Evolutionary conservation across 2,329 filamentous ascomycete species (phyloP).

Genomic region (Fusarium abutilonis): DNA sequence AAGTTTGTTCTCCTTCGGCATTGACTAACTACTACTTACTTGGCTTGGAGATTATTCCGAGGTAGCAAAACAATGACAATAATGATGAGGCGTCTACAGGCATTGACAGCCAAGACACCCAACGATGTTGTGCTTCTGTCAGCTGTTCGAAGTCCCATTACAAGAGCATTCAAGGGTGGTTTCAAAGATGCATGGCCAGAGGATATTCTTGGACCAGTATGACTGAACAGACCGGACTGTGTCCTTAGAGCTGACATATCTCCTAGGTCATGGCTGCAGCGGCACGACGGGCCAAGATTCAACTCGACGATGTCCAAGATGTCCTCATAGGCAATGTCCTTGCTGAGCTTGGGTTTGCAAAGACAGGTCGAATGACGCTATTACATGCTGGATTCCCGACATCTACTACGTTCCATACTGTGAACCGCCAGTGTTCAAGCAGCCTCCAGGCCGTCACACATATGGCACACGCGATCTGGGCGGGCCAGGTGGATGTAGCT

Average conservation of each 20-base stretch:
- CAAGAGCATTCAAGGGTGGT: conserved; percentile 80
- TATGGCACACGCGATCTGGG: conserved; percentile 79
- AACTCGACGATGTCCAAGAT: conserved; percentile 74
- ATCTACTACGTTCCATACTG: conserved; percentile 79
- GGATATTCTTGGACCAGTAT: conserved; percentile 76
- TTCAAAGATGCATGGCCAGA: conserved; percentile 91
- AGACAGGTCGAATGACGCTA: conserved; percentile 88
- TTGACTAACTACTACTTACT: too few relatives aligned
- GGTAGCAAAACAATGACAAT: background rate
- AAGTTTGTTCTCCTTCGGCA: too few relatives aligned
- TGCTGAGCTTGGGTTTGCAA: conserved; percentile 86
- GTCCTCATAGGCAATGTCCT: conserved; percentile 87
- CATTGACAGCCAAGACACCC: conserved; percentile 65
- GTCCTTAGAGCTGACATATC: rapidly evolving
- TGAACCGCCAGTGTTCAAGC: conserved; percentile 87
- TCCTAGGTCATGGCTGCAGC: conserved; percentile 14
- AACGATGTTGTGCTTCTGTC: conserved; percentile 88
- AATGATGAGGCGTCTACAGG: background rate
- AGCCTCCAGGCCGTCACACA: conserved; percentile 79
- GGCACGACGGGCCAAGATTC: conserved; percentile 50
- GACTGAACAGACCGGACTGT: background rate
- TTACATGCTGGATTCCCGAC: conserved; percentile 80
- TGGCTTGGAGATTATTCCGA: too few relatives aligned
- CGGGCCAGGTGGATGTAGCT: conserved; percentile 75
- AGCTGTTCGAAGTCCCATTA: conserved; percentile 86